phyloP scores from a whole-genome alignment of 148 eudicot genomes.

The Linanthus parryae region DNA sequence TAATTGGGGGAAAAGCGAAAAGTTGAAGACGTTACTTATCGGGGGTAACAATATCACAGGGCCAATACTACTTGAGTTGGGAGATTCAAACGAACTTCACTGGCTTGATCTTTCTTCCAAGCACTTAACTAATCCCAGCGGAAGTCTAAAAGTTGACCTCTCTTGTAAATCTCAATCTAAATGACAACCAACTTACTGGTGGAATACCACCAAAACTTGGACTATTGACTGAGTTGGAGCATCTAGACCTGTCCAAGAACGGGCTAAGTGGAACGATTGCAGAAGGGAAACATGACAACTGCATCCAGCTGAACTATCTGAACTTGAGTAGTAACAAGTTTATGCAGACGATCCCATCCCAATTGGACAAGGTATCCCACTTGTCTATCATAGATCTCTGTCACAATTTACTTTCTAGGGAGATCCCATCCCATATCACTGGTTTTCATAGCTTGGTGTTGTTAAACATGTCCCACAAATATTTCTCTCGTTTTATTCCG shows the following conservation, averaged over 20 bases:
- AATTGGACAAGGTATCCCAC: constrained; percentile 1
- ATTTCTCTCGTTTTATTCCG: constrained; percentile 2
- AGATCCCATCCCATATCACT: neutral
- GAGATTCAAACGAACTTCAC: constrained; percentile 18
- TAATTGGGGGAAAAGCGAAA: constrained; percentile 20
- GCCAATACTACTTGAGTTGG: constrained; percentile 18
- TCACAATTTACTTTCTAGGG: neutral
- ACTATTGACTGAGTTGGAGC: constrained; percentile 14
- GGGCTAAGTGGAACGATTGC: constrained; percentile 27
- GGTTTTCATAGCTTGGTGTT: neutral
- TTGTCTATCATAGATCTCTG: neutral
- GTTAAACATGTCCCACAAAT: constrained; percentile 6
- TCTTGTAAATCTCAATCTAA: constrained; percentile 18
- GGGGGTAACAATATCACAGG: constrained; percentile 17
- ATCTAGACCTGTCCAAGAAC: constrained; percentile 30
- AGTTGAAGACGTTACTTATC: constrained; percentile 15
- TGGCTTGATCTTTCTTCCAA: constrained; percentile 35
- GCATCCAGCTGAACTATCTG: constrained; percentile 23
- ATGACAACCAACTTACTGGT: constrained; percentile 28
- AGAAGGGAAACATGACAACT: constrained; percentile 22
- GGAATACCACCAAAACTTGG: constrained; percentile 26
- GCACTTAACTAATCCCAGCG: constrained; percentile 24
- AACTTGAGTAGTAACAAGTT: constrained; percentile 27
- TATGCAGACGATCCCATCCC: constrained; percentile 21
- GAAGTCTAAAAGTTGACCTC: constrained; percentile 24